Evolutionary conservation across 768 basidiomycete genomes (phyloP).

Genomic region (Cystofilobasidium macerans): DNA sequence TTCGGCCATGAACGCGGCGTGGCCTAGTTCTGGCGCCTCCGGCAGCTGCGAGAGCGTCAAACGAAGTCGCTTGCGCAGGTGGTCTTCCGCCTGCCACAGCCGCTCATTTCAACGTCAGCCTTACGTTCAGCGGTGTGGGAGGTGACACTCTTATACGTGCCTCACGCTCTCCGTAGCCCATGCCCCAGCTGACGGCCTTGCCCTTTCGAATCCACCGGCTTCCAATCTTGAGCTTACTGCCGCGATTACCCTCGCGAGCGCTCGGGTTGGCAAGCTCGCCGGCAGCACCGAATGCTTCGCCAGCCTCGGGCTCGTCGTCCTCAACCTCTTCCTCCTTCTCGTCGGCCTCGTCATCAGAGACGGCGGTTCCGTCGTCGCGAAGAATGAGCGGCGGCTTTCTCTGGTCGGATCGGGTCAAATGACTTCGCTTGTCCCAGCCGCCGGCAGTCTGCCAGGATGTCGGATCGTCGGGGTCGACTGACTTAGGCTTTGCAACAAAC

Average conservation of each 20-base stretch:
- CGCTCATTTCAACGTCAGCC: background rate
- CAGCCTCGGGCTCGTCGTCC: background rate
- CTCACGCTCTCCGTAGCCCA: constrained; percentile 76
- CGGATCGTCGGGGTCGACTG: too few species aligned
- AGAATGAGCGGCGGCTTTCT: too few species aligned
- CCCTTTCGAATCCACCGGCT: constrained; percentile 71
- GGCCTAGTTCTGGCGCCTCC: too few species aligned
- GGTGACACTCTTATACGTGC: constrained; percentile 41
- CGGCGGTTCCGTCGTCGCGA: too few species aligned
- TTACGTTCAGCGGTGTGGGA: background rate
- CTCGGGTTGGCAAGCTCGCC: constrained; percentile 15
- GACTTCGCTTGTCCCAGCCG: background rate
- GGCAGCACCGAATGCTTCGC: background rate
- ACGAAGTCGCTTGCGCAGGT: constrained; percentile 18
- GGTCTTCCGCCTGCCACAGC: constrained; percentile 22
- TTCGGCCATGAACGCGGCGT: too few species aligned
- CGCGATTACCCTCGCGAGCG: constrained; percentile 56
- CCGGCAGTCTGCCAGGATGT: background rate
- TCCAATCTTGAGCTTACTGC: constrained; percentile 61
- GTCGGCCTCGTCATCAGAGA: background rate
- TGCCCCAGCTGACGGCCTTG: constrained; percentile 74
- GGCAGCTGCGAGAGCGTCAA: constrained; percentile 23
- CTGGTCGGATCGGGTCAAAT: background rate
- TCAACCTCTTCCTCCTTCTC: background rate
- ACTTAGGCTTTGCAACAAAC: too few species aligned